Evolutionary conservation across 768 basidiomycete species (phyloP).

Genomic region (Mycena haematopus): DNA sequence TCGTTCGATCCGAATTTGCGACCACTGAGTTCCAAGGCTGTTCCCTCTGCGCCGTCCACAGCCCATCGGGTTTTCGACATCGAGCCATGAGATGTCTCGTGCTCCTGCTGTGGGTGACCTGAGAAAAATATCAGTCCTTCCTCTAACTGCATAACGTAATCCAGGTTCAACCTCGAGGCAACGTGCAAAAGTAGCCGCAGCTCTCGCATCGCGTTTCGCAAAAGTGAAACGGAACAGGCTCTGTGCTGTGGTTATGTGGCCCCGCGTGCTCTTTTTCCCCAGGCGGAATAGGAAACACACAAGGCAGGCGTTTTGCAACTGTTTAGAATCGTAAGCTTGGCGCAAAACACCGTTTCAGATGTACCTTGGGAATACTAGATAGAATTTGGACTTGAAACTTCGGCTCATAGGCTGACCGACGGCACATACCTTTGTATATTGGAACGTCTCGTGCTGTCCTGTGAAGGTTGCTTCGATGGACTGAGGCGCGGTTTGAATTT

Average conservation of each 20-base stretch:
- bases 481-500: conserved; percentile 64
- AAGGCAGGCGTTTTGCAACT: conserved; percentile 60
- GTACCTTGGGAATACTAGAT: conserved; percentile 61
- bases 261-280: conserved; percentile 52
- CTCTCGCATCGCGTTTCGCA: conserved; percentile 60
- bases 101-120: conserved; percentile 67
- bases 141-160: background rate
- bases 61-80: conserved; percentile 67
- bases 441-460: conserved; percentile 64
- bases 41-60: conserved; percentile 58
- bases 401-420: background rate
- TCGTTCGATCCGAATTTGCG: conserved; percentile 59
- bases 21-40: conserved; percentile 58
- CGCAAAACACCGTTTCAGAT: background rate
- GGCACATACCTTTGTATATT: conserved; percentile 63
- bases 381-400: background rate
- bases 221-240: conserved; percentile 55
- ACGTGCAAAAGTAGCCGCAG: conserved; percentile 65
- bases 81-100: conserved; percentile 68
- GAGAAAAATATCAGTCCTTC: background rate
- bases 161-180: conserved; percentile 54
- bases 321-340: background rate
- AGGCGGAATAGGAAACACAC: conserved; percentile 52
- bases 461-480: conserved; percentile 68
- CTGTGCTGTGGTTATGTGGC: conserved; percentile 54